Conservation (phyloP, 108 stramenopile genomes). For the Ochromonas danica region DNA sequence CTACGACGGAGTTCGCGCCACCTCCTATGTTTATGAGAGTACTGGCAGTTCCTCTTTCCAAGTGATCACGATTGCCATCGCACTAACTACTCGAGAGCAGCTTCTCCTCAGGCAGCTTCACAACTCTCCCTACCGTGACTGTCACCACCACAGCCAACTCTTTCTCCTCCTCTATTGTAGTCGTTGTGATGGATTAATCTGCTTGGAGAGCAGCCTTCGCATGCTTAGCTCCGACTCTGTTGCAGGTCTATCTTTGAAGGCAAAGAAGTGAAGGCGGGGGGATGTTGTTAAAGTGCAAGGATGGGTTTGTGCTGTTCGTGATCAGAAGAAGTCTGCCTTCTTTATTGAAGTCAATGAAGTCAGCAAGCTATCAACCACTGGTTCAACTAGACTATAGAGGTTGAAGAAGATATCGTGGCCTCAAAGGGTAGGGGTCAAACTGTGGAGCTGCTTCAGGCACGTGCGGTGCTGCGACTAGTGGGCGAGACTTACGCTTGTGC, state of each 20-base stretch:
- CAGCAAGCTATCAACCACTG: constrained; percentile 54
- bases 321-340: constrained; percentile 95
- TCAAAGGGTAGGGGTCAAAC: constrained; percentile 79
- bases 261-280: constrained; percentile 41
- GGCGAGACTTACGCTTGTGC: constrained; percentile 94
- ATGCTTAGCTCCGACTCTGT: too few species aligned
- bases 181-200: too few species aligned
- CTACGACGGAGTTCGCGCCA: too few species aligned
- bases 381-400: constrained; percentile 83
- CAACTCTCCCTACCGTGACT: too few species aligned
- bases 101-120: too few species aligned
- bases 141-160: too few species aligned
- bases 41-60: too few species aligned
- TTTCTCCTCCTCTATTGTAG: too few species aligned
- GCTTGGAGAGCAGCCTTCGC: too few species aligned
- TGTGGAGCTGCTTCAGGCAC: constrained; percentile 78
- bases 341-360: constrained; percentile 98
- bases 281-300: constrained; percentile 74
- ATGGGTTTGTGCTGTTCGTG: constrained; percentile 92
- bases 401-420: constrained; percentile 69
- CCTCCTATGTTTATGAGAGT: too few species aligned
- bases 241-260: constrained; percentile 59
- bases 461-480: constrained; percentile 71
- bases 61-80: too few species aligned
- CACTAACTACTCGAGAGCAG: too few species aligned